Conservation (phyloP, 495 filamentous ascomycete species). For the Glutinoglossum americanum region DNA sequence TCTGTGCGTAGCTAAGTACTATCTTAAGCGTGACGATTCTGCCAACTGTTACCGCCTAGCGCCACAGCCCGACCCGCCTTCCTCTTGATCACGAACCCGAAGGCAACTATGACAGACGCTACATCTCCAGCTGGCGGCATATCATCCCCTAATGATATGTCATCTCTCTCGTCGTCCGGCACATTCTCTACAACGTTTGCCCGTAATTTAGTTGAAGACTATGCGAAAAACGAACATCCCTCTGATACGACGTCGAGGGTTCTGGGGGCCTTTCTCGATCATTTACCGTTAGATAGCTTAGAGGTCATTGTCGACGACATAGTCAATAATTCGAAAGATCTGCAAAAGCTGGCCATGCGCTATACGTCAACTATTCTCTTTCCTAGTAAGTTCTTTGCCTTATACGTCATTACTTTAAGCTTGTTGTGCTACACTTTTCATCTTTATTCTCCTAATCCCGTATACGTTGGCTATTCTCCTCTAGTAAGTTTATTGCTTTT, state of each 20-base stretch:
- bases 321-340: background rate
- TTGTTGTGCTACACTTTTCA: background rate
- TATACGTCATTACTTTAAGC: too few species aligned
- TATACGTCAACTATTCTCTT: background rate
- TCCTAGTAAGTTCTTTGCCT: background rate
- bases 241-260: background rate
- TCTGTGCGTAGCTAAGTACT: too few species aligned
- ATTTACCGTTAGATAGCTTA: background rate
- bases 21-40: too few species aligned
- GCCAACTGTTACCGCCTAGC: too few species aligned
- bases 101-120: background rate
- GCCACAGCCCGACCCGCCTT: too few species aligned
- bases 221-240: background rate
- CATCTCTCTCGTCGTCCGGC: background rate
- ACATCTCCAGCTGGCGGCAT: background rate
- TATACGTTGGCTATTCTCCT: too few species aligned
- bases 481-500: too few species aligned
- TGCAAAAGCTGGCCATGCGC: background rate
- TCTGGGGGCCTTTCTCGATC: background rate
- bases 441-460: background rate
- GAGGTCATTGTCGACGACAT: background rate
- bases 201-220: background rate
- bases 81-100: too few species aligned
- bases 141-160: background rate
- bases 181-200: background rate